Evolutionary conservation across 1,284 basidiomycete species (phyloP).

Genomic region (Pyrrhoderma lamaoense): DNA sequence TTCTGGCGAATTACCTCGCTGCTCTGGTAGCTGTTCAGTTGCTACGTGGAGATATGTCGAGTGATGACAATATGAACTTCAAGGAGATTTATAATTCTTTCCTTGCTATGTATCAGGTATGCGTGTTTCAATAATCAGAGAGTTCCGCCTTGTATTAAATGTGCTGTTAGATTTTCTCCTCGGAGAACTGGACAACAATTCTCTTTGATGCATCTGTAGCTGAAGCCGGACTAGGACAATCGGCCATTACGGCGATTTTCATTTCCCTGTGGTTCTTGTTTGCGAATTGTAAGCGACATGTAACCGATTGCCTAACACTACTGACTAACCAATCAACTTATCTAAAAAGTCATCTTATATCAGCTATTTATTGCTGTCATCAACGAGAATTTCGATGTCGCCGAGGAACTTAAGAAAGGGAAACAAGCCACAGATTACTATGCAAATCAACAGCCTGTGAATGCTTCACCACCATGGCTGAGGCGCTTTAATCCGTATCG

Average conservation of each 20-base stretch:
- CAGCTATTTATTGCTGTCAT: slow-evolving; percentile 99
- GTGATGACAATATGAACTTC: slow-evolving; percentile 65
- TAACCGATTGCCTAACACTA: slow-evolving; percentile 13
- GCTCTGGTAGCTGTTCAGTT: slow-evolving; percentile 76
- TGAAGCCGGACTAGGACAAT: slow-evolving; percentile 65
- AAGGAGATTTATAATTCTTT: slow-evolving; percentile 88
- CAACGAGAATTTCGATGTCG: slow-evolving; percentile 94
- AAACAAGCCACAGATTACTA: slow-evolving; percentile 72
- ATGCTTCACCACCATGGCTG: slow-evolving; percentile 60
- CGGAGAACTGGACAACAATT: slow-evolving; percentile 89
- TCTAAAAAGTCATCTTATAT: slow-evolving; percentile 73
- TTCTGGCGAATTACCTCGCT: slow-evolving; percentile 84
- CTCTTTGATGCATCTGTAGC: slow-evolving; percentile 67
- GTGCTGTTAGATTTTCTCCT: slow-evolving; percentile 91
- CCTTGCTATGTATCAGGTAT: slow-evolving; percentile 71
- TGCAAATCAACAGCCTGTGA: slow-evolving; percentile 46
- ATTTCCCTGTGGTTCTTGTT: slow-evolving; percentile 87
- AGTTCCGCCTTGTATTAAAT: no score
- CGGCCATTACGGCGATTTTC: slow-evolving; percentile 70
- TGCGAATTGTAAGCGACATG: slow-evolving; percentile 68
- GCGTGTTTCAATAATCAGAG: slow-evolving; percentile 16
- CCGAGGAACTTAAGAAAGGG: slow-evolving; percentile 84
- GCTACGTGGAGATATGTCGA: slow-evolving; percentile 71
- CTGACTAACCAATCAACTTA: slow-evolving; percentile 5
- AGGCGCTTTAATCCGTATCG: slow-evolving; percentile 84